Evolutionary conservation across 129 eudicot genomes (phyloP).

Genomic region (Helianthus annuus): HanXRQr2.0-SUNRISE NC_035437.2:158066426-158066925

Average conservation of each 20-base stretch:
- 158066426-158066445: constrained; percentile 65
- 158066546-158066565: constrained; percentile 68
- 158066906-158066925: neutral
- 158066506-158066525: constrained; percentile 91
- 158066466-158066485: constrained; percentile 98
- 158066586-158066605: constrained; percentile 63
- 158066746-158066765: neutral
- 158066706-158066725: constrained; percentile 89
- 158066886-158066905: neutral
- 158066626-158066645: constrained; percentile 70
- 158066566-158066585: constrained; percentile 85
- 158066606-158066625: constrained; percentile 71
- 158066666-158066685: constrained; percentile 49
- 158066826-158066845: neutral
- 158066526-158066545: constrained; percentile 88
- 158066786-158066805: neutral
- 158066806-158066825: neutral
- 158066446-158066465: constrained; percentile 74
- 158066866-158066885: neutral
- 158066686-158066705: constrained; percentile 63
- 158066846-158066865: too few relatives aligned
- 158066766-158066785: neutral
- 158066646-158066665: constrained; percentile 59
- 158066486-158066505: constrained; percentile 92
- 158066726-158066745: constrained; percentile 48